Evolutionary conservation across 169 alveolate species (phyloP).

Genomic region (Plasmodium yoelii): DNA sequence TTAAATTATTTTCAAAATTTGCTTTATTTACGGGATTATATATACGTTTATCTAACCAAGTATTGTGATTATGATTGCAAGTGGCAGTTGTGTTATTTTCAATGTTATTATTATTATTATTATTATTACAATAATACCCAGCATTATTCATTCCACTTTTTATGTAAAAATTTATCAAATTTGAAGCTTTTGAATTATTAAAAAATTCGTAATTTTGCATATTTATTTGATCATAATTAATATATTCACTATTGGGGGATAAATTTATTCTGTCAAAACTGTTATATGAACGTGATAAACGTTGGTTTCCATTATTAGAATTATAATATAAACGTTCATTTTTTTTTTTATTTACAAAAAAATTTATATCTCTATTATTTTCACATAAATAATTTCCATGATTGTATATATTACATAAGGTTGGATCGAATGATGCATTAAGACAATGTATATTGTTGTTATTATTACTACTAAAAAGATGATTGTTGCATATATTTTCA

Average conservation of each 20-base stretch:
- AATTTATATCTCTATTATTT: neutral
- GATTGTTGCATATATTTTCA: neutral
- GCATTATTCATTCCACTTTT: slow-evolving; percentile 2
- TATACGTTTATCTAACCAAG: slow-evolving; percentile 11
- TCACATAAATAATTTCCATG: neutral
- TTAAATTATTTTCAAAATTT: neutral
- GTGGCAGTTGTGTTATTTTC: too few relatives aligned
- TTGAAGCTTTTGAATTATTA: slow-evolving; percentile 19
- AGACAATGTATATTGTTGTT: too few relatives aligned
- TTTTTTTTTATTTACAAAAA: neutral
- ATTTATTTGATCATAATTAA: slow-evolving; percentile 11
- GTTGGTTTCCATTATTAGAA: neutral
- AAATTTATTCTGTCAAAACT: neutral
- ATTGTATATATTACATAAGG: neutral
- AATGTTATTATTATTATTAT: neutral
- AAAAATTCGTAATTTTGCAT: slow-evolving; percentile 25
- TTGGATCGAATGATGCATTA: too few relatives aligned
- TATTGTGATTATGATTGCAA: neutral
- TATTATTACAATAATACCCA: slow-evolving; percentile 2
- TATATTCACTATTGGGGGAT: neutral
- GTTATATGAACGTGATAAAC: neutral
- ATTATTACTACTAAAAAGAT: too few relatives aligned
- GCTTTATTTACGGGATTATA: slow-evolving; percentile 9
- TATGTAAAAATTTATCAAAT: neutral
- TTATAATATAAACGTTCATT: neutral